Evolutionary conservation across 805 yeast genomes (phyloP).

Genomic region (Debaryomyces tyrocola): DNA sequence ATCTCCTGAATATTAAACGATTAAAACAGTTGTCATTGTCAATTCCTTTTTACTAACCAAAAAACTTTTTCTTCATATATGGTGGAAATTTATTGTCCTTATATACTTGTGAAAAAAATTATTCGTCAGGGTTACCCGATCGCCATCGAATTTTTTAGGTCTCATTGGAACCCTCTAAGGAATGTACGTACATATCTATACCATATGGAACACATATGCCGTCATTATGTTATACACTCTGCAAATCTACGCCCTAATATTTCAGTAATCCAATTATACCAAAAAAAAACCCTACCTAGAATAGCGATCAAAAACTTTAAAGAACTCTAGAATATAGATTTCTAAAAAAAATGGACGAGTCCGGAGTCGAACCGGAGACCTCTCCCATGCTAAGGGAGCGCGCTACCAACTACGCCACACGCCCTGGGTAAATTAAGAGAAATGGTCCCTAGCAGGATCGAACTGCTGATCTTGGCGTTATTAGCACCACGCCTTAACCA

Average conservation of each 20-base stretch:
- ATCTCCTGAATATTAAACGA: not conserved
- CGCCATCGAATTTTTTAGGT: not conserved
- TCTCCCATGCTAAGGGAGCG: slow-evolving; percentile 51
- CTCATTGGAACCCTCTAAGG: not conserved
- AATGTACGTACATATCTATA: too few species aligned
- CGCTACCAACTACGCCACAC: slow-evolving; percentile 53
- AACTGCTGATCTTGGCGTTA: slow-evolving; percentile 70
- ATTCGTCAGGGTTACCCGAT: not conserved
- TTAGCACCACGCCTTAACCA: slow-evolving; percentile 56
- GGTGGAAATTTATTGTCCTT: not conserved
- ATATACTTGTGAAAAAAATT: not conserved
- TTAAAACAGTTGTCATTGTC: not conserved
- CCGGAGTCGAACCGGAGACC: slow-evolving; percentile 49
- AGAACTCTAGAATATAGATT: too few species aligned
- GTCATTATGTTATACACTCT: too few species aligned
- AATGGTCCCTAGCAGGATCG: slow-evolving; percentile 82
- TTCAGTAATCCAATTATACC: too few species aligned
- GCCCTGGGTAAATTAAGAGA: slow-evolving; percentile 22
- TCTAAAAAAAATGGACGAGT: slow-evolving; percentile 39
- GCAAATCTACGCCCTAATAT: too few species aligned
- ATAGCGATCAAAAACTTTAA: too few species aligned
- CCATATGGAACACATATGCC: too few species aligned
- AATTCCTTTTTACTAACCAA: not conserved
- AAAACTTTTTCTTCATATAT: not conserved
- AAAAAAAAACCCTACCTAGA: too few species aligned